Evolutionary conservation across 1,139 yeast genomes (phyloP).

Genomic region (Suhomyces coccinellae): DNA sequence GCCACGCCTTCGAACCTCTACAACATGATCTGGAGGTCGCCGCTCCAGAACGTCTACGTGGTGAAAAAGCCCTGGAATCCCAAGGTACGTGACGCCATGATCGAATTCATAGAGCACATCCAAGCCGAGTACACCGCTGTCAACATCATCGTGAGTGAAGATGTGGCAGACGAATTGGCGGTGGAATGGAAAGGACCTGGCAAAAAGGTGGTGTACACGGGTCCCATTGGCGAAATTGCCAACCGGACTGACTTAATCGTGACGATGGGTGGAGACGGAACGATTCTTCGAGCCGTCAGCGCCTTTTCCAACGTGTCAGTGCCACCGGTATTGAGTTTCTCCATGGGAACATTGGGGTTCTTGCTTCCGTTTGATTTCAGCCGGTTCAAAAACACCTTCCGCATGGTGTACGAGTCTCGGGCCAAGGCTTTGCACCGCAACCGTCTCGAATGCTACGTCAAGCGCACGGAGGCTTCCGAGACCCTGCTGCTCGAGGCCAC

Average conservation of each 20-base stretch:
- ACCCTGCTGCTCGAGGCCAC: not conserved
- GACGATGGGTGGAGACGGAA: slow-evolving; percentile 95
- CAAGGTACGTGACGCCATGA: slow-evolving; percentile 65
- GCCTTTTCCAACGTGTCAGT: slow-evolving; percentile 67
- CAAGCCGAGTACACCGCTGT: slow-evolving; percentile 63
- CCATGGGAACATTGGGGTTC: slow-evolving; percentile 91
- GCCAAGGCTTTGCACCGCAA: slow-evolving; percentile 74
- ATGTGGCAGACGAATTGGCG: slow-evolving; percentile 70
- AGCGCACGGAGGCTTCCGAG: not conserved
- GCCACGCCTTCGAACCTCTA: slow-evolving; percentile 50
- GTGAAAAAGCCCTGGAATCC: slow-evolving; percentile 84
- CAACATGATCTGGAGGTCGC: slow-evolving; percentile 46
- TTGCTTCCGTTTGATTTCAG: slow-evolving; percentile 80
- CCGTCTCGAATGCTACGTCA: slow-evolving; percentile 74
- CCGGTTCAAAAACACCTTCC: slow-evolving; percentile 61
- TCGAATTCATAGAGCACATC: slow-evolving; percentile 57
- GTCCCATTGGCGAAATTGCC: slow-evolving; percentile 56
- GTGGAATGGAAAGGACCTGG: slow-evolving; percentile 31
- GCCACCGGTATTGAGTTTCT: slow-evolving; percentile 87
- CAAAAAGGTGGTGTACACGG: slow-evolving; percentile 47
- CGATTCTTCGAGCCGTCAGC: slow-evolving; percentile 72
- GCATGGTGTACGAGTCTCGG: slow-evolving; percentile 62
- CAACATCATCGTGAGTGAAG: slow-evolving; percentile 74
- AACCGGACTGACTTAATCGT: slow-evolving; percentile 68
- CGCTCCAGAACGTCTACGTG: slow-evolving; percentile 69